Conservation (phyloP, 2,329 filamentous ascomycete species). For the Trichoderma guizhouense region DNA sequence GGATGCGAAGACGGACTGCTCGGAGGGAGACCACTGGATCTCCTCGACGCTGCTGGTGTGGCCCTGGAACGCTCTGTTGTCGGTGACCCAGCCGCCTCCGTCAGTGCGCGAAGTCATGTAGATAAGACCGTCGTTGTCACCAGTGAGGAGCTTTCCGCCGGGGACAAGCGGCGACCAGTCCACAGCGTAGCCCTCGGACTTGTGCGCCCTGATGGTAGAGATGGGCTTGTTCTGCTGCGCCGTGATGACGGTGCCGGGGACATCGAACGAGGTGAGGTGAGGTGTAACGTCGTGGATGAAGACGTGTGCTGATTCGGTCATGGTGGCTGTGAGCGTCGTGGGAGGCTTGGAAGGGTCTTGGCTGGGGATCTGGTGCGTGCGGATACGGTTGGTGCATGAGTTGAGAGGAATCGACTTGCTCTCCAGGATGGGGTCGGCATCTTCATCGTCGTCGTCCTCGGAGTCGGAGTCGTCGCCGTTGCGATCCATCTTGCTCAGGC, state of each 20-base stretch:
- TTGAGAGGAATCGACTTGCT: constrained; percentile 81
- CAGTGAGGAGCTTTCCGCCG: constrained; percentile 81
- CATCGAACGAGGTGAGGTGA: constrained; percentile 85
- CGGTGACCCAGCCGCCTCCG: constrained; percentile 85
- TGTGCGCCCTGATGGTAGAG: constrained; percentile 85
- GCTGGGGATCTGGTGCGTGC: constrained; percentile 74
- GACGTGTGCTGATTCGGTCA: constrained; percentile 86
- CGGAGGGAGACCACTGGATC: constrained; percentile 92
- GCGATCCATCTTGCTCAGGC: constrained; percentile 81
- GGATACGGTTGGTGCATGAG: constrained; percentile 91
- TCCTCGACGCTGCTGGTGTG: constrained; percentile 89
- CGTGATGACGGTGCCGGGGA: constrained; percentile 75
- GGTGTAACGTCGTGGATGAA: constrained; percentile 93
- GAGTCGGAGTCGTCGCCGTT: constrained; percentile 63
- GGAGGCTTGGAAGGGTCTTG: constrained; percentile 67
- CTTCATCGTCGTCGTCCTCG: constrained; percentile 72
- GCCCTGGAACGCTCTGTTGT: constrained; percentile 77
- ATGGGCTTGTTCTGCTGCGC: constrained; percentile 85
- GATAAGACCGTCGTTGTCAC: constrained; percentile 86
- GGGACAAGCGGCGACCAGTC: constrained; percentile 84
- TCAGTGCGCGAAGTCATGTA: constrained; percentile 83
- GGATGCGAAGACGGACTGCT: constrained; percentile 90
- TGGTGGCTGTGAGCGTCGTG: constrained; percentile 81
- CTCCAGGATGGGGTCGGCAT: constrained; percentile 86
- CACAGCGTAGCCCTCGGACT: constrained; percentile 90